phyloP scores from a whole-genome alignment of 495 filamentous ascomycete species.

The Xylaria nigripes region DNA sequence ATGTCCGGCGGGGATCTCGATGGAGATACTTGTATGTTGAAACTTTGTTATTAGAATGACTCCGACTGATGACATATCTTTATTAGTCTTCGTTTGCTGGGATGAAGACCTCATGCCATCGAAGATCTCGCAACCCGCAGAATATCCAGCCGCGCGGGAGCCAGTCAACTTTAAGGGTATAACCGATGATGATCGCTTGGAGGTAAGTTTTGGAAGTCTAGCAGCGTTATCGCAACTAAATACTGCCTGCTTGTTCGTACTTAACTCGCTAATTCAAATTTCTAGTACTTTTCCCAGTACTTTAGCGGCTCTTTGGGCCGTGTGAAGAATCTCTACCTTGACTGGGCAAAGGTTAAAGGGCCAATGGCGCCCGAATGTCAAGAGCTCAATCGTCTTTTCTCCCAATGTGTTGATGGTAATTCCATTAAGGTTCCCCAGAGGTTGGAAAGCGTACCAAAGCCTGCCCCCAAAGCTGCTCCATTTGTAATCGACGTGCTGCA shows the following conservation, averaged over 20 bases:
- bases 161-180: constrained; percentile 34
- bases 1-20: constrained; percentile 50
- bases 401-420: constrained; percentile 45
- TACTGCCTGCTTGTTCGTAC: neutral
- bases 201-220: neutral
- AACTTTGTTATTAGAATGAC: neutral
- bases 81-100: constrained; percentile 45
- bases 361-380: constrained; percentile 43
- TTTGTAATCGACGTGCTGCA: constrained; percentile 45
- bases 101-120: constrained; percentile 41
- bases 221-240: too few relatives aligned
- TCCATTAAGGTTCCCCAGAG: constrained; percentile 36
- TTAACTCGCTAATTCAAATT: neutral
- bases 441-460: constrained; percentile 33
- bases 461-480: constrained; percentile 13
- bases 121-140: constrained; percentile 35
- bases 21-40: constrained; percentile 40
- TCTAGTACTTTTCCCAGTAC: constrained; percentile 41
- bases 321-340: constrained; percentile 44
- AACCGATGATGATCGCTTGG: constrained; percentile 38
- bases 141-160: constrained; percentile 41
- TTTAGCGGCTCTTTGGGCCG: constrained; percentile 40
- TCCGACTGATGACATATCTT: neutral
- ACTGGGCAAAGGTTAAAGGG: constrained; percentile 41
- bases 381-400: constrained; percentile 46